phyloP scores from a whole-genome alignment of 139 green algal genomes.

The Chlorella sp. region DNA sequence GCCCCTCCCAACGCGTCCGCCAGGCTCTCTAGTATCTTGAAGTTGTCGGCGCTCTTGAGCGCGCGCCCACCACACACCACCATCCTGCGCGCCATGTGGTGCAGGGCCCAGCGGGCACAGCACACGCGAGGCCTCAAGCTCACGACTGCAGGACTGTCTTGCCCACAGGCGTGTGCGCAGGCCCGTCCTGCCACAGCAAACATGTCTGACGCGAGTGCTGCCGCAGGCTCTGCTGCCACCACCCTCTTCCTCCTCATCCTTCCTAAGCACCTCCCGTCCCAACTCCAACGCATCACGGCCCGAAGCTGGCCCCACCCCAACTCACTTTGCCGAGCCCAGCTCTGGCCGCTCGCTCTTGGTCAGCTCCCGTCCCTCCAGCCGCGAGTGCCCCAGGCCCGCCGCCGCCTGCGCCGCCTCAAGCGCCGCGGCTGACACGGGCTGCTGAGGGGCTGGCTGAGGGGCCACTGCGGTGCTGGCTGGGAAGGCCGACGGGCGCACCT shows the following conservation, averaged over 20 bases:
- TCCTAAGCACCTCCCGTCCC: too few relatives aligned
- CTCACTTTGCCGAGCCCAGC: constrained; percentile 62
- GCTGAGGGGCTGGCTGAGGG: constrained; percentile 19
- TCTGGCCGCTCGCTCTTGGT: constrained; percentile 58
- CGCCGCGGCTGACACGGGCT: constrained; percentile 28
- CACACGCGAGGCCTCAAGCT: background rate
- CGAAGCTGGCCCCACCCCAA: too few relatives aligned
- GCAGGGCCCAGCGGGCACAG: too few relatives aligned
- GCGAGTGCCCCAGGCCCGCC: constrained; percentile 6
- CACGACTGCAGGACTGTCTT: too few relatives aligned
- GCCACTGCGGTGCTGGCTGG: background rate
- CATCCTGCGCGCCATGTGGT: constrained; percentile 28
- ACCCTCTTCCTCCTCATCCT: too few relatives aligned
- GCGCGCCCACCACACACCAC: constrained; percentile 76
- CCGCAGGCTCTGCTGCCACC: too few relatives aligned
- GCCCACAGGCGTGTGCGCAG: too few relatives aligned
- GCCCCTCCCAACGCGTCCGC: constrained; percentile 81
- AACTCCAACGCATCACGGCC: too few relatives aligned
- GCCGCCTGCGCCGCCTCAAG: background rate
- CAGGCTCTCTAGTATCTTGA: constrained; percentile 73
- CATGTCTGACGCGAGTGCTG: too few relatives aligned
- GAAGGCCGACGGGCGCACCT: constrained; percentile 76
- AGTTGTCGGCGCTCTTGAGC: constrained; percentile 82
- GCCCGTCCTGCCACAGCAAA: too few relatives aligned
- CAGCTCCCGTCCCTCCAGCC: constrained; percentile 46